These are phyloP conservation scores for Nicotiana tomentosiformis DNA, from an alignment of 257 asterid species.

Conservation along the genomic window DNA sequence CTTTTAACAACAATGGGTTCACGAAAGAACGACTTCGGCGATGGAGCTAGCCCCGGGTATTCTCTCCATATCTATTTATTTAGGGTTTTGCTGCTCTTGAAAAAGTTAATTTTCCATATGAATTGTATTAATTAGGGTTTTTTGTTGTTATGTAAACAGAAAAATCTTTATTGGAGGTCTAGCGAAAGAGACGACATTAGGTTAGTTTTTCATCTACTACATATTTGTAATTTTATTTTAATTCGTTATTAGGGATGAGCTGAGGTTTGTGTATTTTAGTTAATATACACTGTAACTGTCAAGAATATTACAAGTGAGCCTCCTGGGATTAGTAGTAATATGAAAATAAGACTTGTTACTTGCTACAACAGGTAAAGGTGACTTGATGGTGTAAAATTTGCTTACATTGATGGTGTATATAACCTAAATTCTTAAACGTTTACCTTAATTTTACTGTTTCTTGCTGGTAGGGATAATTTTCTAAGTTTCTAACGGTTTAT, in stretches of 20 bases:
- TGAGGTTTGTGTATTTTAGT: neutral
- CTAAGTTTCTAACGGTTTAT: neutral
- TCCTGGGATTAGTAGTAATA: too few species aligned
- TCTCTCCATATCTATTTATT: neutral
- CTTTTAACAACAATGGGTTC: slow-evolving; percentile 49
- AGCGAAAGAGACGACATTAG: slow-evolving; percentile 75
- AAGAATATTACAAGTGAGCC: too few species aligned
- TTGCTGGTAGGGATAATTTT: neutral
- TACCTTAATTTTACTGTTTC: neutral
- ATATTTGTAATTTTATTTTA: neutral
- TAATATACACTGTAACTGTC: too few species aligned
- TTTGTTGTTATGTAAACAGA: slow-evolving; percentile 24
- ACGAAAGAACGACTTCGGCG: slow-evolving; percentile 67
- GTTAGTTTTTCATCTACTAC: slow-evolving; percentile 24
- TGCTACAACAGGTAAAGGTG: too few species aligned
- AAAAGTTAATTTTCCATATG: neutral
- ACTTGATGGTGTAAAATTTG: too few species aligned
- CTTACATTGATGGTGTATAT: too few species aligned
- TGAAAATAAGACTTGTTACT: too few species aligned
- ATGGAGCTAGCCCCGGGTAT: slow-evolving; percentile 95
- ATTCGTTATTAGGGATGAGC: neutral
- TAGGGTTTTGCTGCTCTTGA: neutral
- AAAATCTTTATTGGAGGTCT: slow-evolving; percentile 90
- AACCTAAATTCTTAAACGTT: too few species aligned
- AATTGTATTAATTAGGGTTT: neutral